Conservation (phyloP, 2,329 filamentous ascomycete species). For the Clathrospora elynae region DNA sequence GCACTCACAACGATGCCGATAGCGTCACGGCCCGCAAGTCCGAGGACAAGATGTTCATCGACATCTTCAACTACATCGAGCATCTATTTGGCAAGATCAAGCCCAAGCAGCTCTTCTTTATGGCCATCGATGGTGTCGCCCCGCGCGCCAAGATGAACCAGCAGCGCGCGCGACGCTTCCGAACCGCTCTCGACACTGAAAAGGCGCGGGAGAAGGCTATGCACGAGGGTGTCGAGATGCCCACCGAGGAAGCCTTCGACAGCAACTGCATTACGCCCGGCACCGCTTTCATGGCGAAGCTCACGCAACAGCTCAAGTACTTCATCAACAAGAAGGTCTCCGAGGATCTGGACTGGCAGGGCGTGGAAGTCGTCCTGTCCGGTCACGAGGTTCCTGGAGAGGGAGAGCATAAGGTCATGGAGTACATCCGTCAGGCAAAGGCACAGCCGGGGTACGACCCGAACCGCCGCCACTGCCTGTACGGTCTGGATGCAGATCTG, state of each 20-base stretch:
- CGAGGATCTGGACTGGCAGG: conserved; percentile 96
- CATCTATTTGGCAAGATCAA: conserved; percentile 99
- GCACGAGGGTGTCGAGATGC: conserved; percentile 85
- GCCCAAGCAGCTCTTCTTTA: conserved; percentile 97
- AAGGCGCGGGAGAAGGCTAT: conserved; percentile 90
- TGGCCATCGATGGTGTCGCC: conserved; percentile 98
- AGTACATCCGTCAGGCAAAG: conserved; percentile 97
- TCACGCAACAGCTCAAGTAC: conserved; percentile 93
- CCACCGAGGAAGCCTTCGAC: conserved; percentile 94
- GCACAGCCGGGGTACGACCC: conserved; percentile 90
- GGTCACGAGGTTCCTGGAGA: conserved; percentile 98
- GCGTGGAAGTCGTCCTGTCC: conserved; percentile 92
- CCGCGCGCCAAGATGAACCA: conserved; percentile 99
- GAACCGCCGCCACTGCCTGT: conserved; percentile 94
- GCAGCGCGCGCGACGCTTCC: conserved; percentile 91
- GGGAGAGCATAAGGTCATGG: conserved; percentile 99
- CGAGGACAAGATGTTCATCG: conserved; percentile 99
- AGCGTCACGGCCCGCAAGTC: conserved; percentile 90
- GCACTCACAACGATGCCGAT: conserved; percentile 95
- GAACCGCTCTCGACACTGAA: conserved; percentile 90
- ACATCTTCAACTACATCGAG: conserved; percentile 99
- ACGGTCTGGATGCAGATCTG: conserved; percentile 94
- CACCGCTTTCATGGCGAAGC: conserved; percentile 96
- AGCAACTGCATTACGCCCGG: conserved; percentile 99
- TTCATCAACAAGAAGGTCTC: conserved; percentile 99